Evolutionary conservation across 2,329 filamentous ascomycete genomes (phyloP).

Genomic region (Simplicillium aogashimaense): DNA sequence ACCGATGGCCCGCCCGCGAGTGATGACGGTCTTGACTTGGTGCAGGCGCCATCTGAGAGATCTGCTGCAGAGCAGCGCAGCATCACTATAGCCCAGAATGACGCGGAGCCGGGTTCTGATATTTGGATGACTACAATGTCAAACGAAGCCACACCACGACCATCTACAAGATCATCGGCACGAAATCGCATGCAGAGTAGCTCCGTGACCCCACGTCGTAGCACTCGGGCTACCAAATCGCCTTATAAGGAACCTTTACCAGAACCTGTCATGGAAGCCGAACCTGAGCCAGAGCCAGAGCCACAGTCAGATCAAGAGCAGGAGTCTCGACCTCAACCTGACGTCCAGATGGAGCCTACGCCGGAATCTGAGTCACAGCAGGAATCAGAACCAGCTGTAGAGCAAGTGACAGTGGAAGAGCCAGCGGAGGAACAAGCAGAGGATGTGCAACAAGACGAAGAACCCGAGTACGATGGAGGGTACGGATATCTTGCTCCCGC

Average conservation of each 20-base stretch:
- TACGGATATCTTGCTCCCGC: constrained; percentile 18
- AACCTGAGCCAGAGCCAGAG: no score
- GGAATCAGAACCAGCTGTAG: no score
- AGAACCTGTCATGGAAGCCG: constrained; percentile 3
- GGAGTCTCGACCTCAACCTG: no score
- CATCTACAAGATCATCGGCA: constrained; percentile 9
- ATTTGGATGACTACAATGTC: constrained; percentile 35
- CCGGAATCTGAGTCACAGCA: no score
- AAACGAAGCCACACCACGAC: constrained; percentile 25
- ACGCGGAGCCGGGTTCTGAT: constrained; percentile 26
- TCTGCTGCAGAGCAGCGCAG: background rate
- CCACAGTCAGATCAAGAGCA: no score
- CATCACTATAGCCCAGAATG: constrained; percentile 10
- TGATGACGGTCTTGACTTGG: constrained; percentile 19
- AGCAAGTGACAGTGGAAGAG: background rate
- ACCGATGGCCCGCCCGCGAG: constrained; percentile 10
- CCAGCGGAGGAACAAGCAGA: background rate
- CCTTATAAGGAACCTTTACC: background rate
- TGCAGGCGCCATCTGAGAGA: constrained; percentile 15
- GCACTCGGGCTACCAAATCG: background rate
- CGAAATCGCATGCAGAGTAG: constrained; percentile 2
- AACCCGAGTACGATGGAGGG: constrained; percentile 8
- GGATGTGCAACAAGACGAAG: background rate
- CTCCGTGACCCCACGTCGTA: constrained; percentile 2
- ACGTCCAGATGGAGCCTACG: no score